Percentiles rank a stretch among this genome's conserved stretches.
phyloP scores from a whole-genome alignment of 441 rosid species.

The Biscutella auriculata region DNA sequence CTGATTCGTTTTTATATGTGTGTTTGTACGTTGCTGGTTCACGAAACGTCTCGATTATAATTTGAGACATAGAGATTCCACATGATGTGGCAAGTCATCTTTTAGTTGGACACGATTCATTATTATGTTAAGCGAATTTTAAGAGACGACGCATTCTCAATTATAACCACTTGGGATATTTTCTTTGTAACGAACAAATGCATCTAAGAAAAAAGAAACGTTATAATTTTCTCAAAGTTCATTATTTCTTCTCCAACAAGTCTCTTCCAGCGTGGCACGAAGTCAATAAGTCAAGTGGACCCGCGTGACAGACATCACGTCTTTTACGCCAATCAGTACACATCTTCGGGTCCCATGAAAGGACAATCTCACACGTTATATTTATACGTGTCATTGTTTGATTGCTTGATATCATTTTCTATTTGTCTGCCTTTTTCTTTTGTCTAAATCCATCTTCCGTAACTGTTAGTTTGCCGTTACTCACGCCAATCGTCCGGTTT shows the following conservation, averaged over 20 bases:
- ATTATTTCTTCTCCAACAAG: conserved; percentile 1
- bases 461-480: conserved; percentile 1
- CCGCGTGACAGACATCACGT: conserved; percentile 23
- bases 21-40: conserved; percentile 13
- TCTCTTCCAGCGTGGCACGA: conserved; percentile 9
- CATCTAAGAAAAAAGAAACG: background rate
- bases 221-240: background rate
- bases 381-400: background rate
- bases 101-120: background rate
- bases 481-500: conserved; percentile 7
- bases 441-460: conserved; percentile 3
- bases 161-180: no score
- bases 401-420: background rate
- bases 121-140: background rate
- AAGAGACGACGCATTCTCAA: background rate
- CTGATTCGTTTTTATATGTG: background rate
- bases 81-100: conserved; percentile 3
- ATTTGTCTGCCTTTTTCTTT: background rate
- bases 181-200: no score
- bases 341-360: conserved; percentile 1
- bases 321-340: conserved; percentile 17
- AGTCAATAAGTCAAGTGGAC: conserved; percentile 4
- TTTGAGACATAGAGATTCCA: background rate
- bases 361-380: conserved; percentile 8
- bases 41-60: background rate